Percentiles rank a stretch among this genome's conserved stretches.
phyloP scores from a whole-genome alignment of 148 eudicot species.

The Rhododendron williamsianum region DNA sequence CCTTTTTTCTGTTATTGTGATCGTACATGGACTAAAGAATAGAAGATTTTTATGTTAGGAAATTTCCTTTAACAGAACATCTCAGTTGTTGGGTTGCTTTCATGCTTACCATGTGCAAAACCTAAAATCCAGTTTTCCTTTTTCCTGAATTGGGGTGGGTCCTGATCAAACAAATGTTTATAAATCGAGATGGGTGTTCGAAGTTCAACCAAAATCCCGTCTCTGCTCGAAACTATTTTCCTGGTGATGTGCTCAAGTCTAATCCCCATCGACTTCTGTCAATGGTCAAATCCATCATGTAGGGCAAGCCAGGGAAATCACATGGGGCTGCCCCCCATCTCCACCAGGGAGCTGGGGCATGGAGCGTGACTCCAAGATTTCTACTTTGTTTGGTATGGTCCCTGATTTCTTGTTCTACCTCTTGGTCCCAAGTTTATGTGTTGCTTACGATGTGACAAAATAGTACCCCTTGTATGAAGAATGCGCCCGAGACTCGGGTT shows the following conservation, averaged over 20 bases:
- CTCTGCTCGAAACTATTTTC: neutral
- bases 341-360: neutral
- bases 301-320: neutral
- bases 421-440: neutral
- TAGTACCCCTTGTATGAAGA: neutral
- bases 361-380: neutral
- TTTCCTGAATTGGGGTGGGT: neutral
- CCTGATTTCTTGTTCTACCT: neutral
- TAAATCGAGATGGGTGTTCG: neutral
- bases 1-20: neutral
- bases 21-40: neutral
- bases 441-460: neutral
- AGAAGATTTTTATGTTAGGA: neutral
- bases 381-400: neutral
- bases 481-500: neutral
- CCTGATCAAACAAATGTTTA: neutral
- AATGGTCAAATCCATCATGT: neutral
- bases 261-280: neutral
- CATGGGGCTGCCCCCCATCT: neutral
- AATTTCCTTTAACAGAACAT: neutral
- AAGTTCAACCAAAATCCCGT: neutral
- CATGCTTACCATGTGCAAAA: neutral
- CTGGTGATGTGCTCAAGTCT: neutral
- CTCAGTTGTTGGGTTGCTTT: neutral
- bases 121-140: neutral